phyloP scores from a whole-genome alignment of 1,284 basidiomycete genomes.

The Paramarasmius palmivorus region DNA sequence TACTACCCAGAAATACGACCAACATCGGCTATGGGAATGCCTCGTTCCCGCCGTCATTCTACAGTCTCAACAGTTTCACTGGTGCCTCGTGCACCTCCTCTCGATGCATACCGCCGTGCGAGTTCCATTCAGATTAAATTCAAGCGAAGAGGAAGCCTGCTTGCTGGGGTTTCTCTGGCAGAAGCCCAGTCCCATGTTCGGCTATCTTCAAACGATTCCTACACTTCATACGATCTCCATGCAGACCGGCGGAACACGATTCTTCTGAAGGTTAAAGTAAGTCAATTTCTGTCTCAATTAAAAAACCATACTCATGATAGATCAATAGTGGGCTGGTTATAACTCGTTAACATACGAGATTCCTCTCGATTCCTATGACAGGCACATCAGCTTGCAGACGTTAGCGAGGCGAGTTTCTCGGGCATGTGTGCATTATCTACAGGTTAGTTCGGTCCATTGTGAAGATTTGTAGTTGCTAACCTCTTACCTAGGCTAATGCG shows the following conservation, averaged over 20 bases:
- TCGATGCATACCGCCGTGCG: constrained; percentile 45
- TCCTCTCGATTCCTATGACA: constrained; percentile 66
- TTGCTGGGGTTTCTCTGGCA: constrained; percentile 63
- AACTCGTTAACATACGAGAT: constrained; percentile 73
- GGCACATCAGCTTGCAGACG: constrained; percentile 63
- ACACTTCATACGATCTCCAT: constrained; percentile 62
- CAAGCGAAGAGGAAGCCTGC: constrained; percentile 67
- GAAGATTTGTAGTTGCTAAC: constrained; percentile 13
- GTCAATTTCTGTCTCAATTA: constrained; percentile 16
- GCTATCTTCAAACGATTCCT: constrained; percentile 59
- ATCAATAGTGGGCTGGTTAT: constrained; percentile 67
- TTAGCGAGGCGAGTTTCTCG: constrained; percentile 68
- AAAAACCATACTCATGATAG: not conserved
- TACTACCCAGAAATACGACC: constrained; percentile 27
- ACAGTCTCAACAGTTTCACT: constrained; percentile 50
- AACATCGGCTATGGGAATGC: constrained; percentile 22
- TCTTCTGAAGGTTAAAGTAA: constrained; percentile 60
- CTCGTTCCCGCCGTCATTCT: constrained; percentile 53
- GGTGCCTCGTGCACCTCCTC: constrained; percentile 29
- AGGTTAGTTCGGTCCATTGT: constrained; percentile 44
- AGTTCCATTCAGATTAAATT: constrained; percentile 63
- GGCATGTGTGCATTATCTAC: constrained; percentile 73
- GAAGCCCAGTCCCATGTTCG: constrained; percentile 69
- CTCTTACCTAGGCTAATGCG: constrained; percentile 50
- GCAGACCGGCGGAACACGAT: constrained; percentile 60